Conservation (phyloP, 176 grass and related monocot genomes). For the Ensete glaucum region DNA sequence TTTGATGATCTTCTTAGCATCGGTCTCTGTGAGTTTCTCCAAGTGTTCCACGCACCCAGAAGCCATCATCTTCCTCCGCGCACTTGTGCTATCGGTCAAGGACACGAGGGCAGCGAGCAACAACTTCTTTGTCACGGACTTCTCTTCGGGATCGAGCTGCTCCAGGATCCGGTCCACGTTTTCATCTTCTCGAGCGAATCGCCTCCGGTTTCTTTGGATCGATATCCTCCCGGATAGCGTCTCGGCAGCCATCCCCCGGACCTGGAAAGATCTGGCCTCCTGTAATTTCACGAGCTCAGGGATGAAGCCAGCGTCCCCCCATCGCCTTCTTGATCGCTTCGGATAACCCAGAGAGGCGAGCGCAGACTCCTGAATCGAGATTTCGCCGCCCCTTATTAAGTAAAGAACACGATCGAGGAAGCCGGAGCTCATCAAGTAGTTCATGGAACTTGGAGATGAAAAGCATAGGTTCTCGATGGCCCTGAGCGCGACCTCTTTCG, state of each 20-base stretch:
- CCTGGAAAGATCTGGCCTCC: constrained; percentile 33
- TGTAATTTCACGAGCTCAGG: constrained; percentile 57
- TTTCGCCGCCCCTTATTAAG: constrained; percentile 43
- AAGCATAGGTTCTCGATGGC: constrained; percentile 55
- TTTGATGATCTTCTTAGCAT: constrained; percentile 84
- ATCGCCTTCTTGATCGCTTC: constrained; percentile 63
- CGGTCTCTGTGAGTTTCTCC: constrained; percentile 56
- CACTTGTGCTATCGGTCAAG: constrained; percentile 48
- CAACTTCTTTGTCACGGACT: constrained; percentile 45
- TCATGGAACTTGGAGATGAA: constrained; percentile 20
- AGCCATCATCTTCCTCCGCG: constrained; percentile 62
- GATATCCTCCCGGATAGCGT: constrained; percentile 50
- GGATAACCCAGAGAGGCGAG: constrained; percentile 54
- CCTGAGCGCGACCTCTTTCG: constrained; percentile 52
- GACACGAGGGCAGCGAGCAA: constrained; percentile 54
- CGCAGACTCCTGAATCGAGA: constrained; percentile 42
- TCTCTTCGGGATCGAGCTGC: constrained; percentile 49
- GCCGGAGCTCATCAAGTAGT: constrained; percentile 40
- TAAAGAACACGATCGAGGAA: constrained; percentile 53
- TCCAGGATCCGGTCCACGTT: constrained; percentile 53
- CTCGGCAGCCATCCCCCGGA: constrained; percentile 64
- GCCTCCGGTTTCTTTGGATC: constrained; percentile 56
- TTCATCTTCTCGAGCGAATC: constrained; percentile 58
- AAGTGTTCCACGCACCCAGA: constrained; percentile 58
- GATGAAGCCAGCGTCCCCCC: constrained; percentile 77